These are phyloP conservation scores for Rhizomucor pusillus DNA, from an alignment of 371 early-diverging fungal genomes.

Conservation along the genomic window DNA sequence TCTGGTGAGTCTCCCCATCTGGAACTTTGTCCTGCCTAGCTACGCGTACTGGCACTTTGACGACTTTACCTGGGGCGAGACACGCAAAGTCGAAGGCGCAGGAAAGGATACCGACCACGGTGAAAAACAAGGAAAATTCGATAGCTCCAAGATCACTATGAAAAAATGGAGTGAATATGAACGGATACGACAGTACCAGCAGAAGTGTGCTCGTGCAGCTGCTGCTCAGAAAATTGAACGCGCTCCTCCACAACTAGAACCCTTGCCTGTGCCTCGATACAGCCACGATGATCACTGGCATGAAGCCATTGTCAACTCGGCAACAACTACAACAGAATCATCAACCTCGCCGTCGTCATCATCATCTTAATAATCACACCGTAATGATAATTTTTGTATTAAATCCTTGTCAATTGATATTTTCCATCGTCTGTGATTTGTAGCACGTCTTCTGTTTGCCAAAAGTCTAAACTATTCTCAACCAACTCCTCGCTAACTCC, in stretches of 20 bases:
- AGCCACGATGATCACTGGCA: too few relatives aligned
- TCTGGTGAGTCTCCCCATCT: conserved; percentile 81
- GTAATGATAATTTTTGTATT: neutral
- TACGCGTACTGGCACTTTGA: conserved; percentile 99
- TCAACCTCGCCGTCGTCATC: too few relatives aligned
- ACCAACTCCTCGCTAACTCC: conserved; percentile 8
- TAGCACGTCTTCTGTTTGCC: conserved; percentile 20
- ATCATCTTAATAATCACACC: too few relatives aligned
- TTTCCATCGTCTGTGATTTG: conserved; percentile 14
- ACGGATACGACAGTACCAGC: conserved; percentile 40
- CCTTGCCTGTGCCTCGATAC: too few relatives aligned
- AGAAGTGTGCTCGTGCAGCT: too few relatives aligned
- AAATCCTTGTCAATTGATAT: conserved; percentile 18
- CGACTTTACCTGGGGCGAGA: conserved; percentile 98
- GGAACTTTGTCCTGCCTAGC: conserved; percentile 93
- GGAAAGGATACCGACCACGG: conserved; percentile 72
- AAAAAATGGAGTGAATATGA: conserved; percentile 73
- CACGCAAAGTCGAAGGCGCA: conserved; percentile 84
- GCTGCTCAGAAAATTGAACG: too few relatives aligned
- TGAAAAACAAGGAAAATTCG: conserved; percentile 71
- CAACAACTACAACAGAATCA: too few relatives aligned
- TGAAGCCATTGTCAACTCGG: too few relatives aligned
- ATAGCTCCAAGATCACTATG: conserved; percentile 59
- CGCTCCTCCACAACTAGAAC: too few relatives aligned
- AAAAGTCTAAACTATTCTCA: conserved; percentile 17